Evolutionary conservation across 768 basidiomycete genomes (phyloP).

Genomic region (Wakefieldia striispora): DNA sequence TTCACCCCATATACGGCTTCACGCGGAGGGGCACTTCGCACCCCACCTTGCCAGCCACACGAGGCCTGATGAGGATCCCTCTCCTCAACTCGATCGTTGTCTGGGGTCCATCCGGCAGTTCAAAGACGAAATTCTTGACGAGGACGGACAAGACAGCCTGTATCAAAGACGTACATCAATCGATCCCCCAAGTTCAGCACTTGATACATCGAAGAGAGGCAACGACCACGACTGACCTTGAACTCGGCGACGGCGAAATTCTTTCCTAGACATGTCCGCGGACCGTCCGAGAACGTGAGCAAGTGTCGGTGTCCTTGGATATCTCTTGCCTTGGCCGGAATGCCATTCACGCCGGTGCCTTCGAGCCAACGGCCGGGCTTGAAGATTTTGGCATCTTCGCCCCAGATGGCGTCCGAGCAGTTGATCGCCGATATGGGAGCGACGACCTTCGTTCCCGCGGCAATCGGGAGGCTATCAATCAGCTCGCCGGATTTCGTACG

Average conservation of each 20-base stretch:
- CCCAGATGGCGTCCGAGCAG: conserved; percentile 54
- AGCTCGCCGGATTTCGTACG: conserved; percentile 39
- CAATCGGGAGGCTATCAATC: conserved; percentile 40
- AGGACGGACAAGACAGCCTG: conserved; percentile 45
- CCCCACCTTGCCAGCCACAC: conserved; percentile 20
- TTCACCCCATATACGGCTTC: conserved; percentile 8
- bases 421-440: conserved; percentile 50
- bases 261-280: conserved; percentile 49
- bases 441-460: conserved; percentile 44
- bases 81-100: conserved; percentile 15
- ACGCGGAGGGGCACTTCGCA: conserved; percentile 29
- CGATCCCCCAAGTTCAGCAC: too few relatives aligned
- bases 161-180: too few relatives aligned
- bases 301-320: conserved; percentile 50
- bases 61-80: conserved; percentile 16
- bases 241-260: conserved; percentile 44
- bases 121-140: conserved; percentile 39
- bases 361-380: conserved; percentile 64
- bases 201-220: too few relatives aligned
- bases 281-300: conserved; percentile 51
- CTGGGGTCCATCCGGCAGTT: conserved; percentile 37
- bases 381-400: conserved; percentile 54
- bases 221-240: conserved; percentile 23
- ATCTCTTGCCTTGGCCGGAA: conserved; percentile 33
- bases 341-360: conserved; percentile 18